These are phyloP conservation scores for Yamadazyma friedrichii DNA, from an alignment of 1,139 yeast species.

Conservation along the genomic window DNA sequence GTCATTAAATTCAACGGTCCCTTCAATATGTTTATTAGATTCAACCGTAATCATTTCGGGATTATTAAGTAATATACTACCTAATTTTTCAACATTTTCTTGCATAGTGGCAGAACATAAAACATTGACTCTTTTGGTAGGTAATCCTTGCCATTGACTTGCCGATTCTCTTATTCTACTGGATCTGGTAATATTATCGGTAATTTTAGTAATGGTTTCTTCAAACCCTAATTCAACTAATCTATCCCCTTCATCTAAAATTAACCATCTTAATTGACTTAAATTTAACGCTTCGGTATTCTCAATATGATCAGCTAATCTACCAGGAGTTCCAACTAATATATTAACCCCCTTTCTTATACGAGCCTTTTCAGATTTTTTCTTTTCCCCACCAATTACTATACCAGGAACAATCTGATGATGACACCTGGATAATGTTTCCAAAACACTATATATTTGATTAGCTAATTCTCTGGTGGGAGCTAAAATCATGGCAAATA, in stretches of 20 bases:
- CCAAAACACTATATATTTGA: slow-evolving; percentile 85
- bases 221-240: slow-evolving; percentile 94
- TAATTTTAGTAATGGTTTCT: slow-evolving; percentile 79
- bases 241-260: slow-evolving; percentile 94
- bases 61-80: slow-evolving; percentile 67
- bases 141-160: slow-evolving; percentile 54
- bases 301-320: slow-evolving; percentile 88
- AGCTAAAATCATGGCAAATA: slow-evolving; percentile 82
- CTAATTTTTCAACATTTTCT: slow-evolving; percentile 74
- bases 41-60: slow-evolving; percentile 64
- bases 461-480: slow-evolving; percentile 94
- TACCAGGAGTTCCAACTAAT: slow-evolving; percentile 89
- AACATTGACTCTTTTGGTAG: slow-evolving; percentile 68
- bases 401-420: slow-evolving; percentile 88
- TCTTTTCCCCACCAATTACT: slow-evolving; percentile 93
- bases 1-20: slow-evolving; percentile 42
- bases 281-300: slow-evolving; percentile 72
- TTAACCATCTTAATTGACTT: slow-evolving; percentile 74
- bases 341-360: slow-evolving; percentile 86
- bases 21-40: slow-evolving; percentile 17
- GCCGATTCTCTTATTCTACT: slow-evolving; percentile 41
- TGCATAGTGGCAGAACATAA: slow-evolving; percentile 95
- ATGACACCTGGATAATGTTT: slow-evolving; percentile 66
- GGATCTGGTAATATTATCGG: slow-evolving; percentile 52
- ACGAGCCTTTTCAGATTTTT: slow-evolving; percentile 88